Evolutionary conservation across 164 flowering plant species (phyloP).

Genomic region (Saururus chinensis): DNA sequence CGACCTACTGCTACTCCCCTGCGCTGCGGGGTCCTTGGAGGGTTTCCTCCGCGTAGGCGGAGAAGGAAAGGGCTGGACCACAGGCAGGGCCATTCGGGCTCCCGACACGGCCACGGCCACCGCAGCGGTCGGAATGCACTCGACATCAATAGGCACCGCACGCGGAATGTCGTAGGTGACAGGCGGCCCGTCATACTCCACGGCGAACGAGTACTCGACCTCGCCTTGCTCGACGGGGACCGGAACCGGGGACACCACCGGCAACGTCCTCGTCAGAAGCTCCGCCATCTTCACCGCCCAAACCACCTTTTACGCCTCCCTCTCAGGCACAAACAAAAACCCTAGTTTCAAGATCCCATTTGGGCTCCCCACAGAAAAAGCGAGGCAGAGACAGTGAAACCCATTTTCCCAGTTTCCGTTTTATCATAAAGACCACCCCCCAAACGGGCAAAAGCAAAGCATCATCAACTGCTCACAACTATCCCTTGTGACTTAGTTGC

Average conservation of each 20-base stretch:
- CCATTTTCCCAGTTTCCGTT: too few relatives aligned
- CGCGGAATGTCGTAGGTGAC: constrained; percentile 41
- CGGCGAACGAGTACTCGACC: constrained; percentile 60
- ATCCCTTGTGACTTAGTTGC: too few relatives aligned
- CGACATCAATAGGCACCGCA: constrained; percentile 51
- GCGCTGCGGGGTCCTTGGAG: constrained; percentile 7
- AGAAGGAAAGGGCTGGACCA: constrained; percentile 50
- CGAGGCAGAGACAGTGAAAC: too few relatives aligned
- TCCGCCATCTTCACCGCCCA: constrained; percentile 25
- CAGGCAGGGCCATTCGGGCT: constrained; percentile 35
- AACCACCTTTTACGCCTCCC: too few relatives aligned
- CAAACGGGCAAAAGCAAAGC: too few relatives aligned
- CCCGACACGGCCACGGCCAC: constrained; percentile 19
- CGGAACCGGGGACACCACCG: constrained; percentile 20
- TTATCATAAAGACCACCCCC: too few relatives aligned
- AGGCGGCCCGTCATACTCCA: constrained; percentile 70
- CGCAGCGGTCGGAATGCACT: constrained; percentile 48
- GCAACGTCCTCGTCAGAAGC: constrained; percentile 35
- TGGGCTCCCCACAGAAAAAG: too few relatives aligned
- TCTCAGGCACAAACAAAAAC: not conserved
- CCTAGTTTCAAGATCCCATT: not conserved
- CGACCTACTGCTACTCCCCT: constrained; percentile 4
- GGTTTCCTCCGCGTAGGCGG: constrained; percentile 10
- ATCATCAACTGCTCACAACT: too few relatives aligned
- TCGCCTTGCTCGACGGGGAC: constrained; percentile 21